Evolutionary conservation across 2,329 filamentous ascomycete species (phyloP).

Genomic region (Phoma herbarum): DNA sequence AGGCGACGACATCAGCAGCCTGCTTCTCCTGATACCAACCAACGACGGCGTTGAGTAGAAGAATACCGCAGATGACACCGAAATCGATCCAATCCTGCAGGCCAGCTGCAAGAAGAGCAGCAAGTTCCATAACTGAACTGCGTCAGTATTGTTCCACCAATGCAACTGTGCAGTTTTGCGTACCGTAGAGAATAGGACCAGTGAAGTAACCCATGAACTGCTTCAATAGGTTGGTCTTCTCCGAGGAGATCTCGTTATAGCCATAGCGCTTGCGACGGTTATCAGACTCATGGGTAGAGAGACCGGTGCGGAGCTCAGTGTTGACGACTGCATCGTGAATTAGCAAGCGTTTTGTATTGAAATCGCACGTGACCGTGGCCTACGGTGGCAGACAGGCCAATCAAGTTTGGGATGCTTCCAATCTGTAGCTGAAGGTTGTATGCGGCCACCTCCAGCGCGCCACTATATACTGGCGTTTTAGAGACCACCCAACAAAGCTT

Average conservation of each 20-base stretch:
- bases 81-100: constrained; percentile 78
- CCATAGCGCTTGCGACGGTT: constrained; percentile 70
- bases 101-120: constrained; percentile 76
- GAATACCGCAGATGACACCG: constrained; percentile 79
- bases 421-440: too few species aligned
- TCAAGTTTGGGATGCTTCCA: too few species aligned
- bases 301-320: constrained; percentile 72
- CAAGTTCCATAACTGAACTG: constrained; percentile 74
- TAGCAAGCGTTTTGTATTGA: constrained; percentile 49
- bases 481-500: constrained; percentile 21
- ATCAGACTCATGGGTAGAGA: constrained; percentile 68
- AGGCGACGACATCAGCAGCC: constrained; percentile 72
- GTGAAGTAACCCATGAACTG: constrained; percentile 80
- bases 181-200: constrained; percentile 80
- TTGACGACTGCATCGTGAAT: constrained; percentile 57
- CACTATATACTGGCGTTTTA: constrained; percentile 18
- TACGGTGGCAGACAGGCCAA: too few species aligned
- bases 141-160: constrained; percentile 8
- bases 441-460: constrained; percentile 20
- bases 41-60: constrained; percentile 77
- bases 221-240: constrained; percentile 78
- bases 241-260: constrained; percentile 75
- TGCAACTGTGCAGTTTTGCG: constrained; percentile 45
- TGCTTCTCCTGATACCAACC: constrained; percentile 86
- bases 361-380: constrained; percentile 29